Evolutionary conservation across 2,329 filamentous ascomycete species (phyloP), one percentile per base, ranked within the genome.

Genomic region (Leptographium galeiforme): DNA sequence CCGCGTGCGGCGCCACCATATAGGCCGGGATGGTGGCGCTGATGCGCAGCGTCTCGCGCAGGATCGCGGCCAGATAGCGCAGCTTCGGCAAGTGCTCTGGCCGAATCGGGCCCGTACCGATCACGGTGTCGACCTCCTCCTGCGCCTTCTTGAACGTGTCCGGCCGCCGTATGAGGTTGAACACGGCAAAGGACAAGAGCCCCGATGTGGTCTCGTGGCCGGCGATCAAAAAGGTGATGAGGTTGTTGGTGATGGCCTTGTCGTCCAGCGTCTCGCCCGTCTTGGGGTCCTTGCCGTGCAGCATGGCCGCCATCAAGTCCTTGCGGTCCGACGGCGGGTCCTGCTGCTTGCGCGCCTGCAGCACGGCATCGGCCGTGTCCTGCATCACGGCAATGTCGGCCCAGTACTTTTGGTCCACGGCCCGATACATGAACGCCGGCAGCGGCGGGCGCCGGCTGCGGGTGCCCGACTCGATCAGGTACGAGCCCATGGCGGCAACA

Each of bases 131-230:
- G 8, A 89, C 79, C 61, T 89, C 85, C 55, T 80, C 64, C 57
- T 83, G 82, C 0, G 82, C 81, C 57, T 79, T 80, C 40, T 67
- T 67, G 56, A 82, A 79, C 2, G 72, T 70, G 1, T 74, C 71
- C 0, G 83, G 84, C 59, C 83, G 72, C 62, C 81, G 82, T 38
- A 86, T 63, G 2, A 89, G 70, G 53, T 82, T 72, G 61, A 82
- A 84, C 50, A 86, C 77, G 0, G 75, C 67, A 61, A 86, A 88
- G 0, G 81, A 77, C 13, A 89, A 64, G 16, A 84, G 67, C 3
- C 83, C 84, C 2, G 81, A 79, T 0, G 85, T 85, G 0, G 86
- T 89, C 60, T 88, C 85, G 57, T 87, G 84, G 2, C 82, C 81
- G 39, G 82, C 82, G 60, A 84, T 81, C 11, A 88, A 65, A 58